These are phyloP conservation scores for Euphorbia lathyris DNA, from an alignment of 345 rosid genomes.

Conservation along the genomic window DNA sequence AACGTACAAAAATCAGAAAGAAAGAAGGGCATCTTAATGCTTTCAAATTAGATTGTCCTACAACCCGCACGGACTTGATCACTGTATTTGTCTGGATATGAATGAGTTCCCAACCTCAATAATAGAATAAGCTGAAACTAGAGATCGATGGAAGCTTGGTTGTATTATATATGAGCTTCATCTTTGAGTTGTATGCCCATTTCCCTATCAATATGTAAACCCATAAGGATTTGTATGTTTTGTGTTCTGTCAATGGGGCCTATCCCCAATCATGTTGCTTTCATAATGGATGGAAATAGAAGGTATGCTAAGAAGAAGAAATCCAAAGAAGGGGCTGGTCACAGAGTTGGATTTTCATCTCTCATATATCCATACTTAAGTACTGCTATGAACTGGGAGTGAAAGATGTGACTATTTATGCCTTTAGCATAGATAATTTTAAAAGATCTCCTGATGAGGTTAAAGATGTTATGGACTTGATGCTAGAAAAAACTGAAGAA, in stretches of 20 bases:
- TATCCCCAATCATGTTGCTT: constrained; percentile 57
- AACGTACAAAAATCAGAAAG: too few species aligned
- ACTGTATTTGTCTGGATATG: too few species aligned
- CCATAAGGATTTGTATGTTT: constrained; percentile 45
- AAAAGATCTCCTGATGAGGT: constrained; percentile 65
- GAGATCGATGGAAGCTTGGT: too few species aligned
- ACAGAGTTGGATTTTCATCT: constrained; percentile 54
- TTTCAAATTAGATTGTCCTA: too few species aligned
- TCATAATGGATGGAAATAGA: constrained; percentile 72
- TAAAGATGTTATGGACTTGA: constrained; percentile 60
- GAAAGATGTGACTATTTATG: constrained; percentile 54
- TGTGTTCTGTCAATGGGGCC: constrained; percentile 46
- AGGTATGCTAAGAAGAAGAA: constrained; percentile 44
- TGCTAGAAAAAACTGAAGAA: constrained; percentile 65
- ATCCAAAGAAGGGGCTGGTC: constrained; percentile 43
- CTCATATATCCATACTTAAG: constrained; percentile 48
- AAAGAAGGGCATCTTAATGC: too few species aligned
- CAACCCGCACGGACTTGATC: too few species aligned
- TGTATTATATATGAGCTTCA: too few species aligned
- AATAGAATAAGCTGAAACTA: too few species aligned
- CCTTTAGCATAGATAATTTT: constrained; percentile 78
- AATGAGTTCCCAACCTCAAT: too few species aligned
- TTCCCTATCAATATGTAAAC: too few species aligned
- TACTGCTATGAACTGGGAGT: constrained; percentile 73
- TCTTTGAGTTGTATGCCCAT: too few species aligned